Evolutionary conservation across 2,329 filamentous ascomycete genomes (phyloP).

Genomic region (Colletotrichum australisinense): DNA sequence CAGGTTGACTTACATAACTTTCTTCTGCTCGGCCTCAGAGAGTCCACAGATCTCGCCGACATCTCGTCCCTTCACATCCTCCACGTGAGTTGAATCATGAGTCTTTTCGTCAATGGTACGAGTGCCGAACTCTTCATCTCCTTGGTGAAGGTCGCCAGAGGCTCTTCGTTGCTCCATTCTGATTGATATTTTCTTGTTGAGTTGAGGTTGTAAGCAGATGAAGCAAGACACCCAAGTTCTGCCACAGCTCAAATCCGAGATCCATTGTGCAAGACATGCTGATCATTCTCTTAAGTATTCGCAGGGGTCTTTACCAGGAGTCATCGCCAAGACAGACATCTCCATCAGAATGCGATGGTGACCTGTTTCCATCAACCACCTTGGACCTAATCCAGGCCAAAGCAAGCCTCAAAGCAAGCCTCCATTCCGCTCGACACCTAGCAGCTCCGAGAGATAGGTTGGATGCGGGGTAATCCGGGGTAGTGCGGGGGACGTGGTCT

Average conservation of each 20-base stretch:
- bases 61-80: not conserved
- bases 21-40: not conserved
- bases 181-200: not conserved
- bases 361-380: not conserved
- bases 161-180: not conserved
- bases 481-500: constrained; percentile 14
- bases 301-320: not conserved
- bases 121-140: not conserved
- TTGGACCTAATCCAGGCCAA: not conserved
- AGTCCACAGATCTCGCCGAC: not conserved
- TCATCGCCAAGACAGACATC: not conserved
- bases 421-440: not conserved
- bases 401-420: not conserved
- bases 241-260: not conserved
- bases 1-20: not conserved
- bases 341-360: not conserved
- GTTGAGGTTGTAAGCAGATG: not conserved
- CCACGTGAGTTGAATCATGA: not conserved
- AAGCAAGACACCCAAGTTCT: not conserved
- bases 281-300: not conserved
- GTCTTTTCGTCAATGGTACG: not conserved
- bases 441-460: not conserved
- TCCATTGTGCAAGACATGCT: not conserved
- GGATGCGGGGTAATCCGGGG: constrained; percentile 26
- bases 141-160: not conserved